phyloP scores from a whole-genome alignment of 257 asterid genomes.

The Solanum piurae region DNA sequence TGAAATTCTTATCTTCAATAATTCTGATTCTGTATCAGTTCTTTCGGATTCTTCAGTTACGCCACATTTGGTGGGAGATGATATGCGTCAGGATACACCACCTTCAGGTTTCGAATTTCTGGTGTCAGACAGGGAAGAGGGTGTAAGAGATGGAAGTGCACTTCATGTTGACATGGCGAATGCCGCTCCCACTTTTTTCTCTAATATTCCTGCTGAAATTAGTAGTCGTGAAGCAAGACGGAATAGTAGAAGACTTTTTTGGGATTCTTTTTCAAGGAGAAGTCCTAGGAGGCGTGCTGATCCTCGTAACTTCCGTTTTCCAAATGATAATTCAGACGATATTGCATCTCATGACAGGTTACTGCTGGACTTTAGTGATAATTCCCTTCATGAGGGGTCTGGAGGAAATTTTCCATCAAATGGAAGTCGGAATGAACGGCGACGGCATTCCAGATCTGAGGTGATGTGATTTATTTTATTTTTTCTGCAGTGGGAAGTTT shows the following conservation, averaged over 20 bases:
- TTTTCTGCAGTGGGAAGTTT: not conserved
- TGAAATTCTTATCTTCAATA: constrained; percentile 39
- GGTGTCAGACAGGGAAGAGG: constrained; percentile 54
- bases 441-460: constrained; percentile 69
- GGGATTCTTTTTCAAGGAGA: constrained; percentile 84
- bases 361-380: constrained; percentile 49
- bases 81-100: constrained; percentile 21
- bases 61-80: constrained; percentile 22
- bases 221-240: constrained; percentile 43
- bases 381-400: constrained; percentile 38
- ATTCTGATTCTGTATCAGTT: constrained; percentile 41
- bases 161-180: constrained; percentile 47
- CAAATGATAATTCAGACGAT: constrained; percentile 42
- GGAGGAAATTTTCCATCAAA: constrained; percentile 38
- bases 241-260: constrained; percentile 73
- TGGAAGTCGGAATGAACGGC: constrained; percentile 39
- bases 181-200: constrained; percentile 32
- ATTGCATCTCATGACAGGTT: constrained; percentile 46
- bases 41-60: constrained; percentile 38
- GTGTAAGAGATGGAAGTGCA: constrained; percentile 30
- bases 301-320: constrained; percentile 27
- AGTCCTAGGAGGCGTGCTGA: constrained; percentile 55
- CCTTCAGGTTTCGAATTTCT: constrained; percentile 40
- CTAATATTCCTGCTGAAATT: constrained; percentile 46
- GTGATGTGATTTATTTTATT: constrained; percentile 20